Evolutionary conservation across 2,329 filamentous ascomycete species (phyloP).

Genomic region (Fusarium staphyleae): DNA sequence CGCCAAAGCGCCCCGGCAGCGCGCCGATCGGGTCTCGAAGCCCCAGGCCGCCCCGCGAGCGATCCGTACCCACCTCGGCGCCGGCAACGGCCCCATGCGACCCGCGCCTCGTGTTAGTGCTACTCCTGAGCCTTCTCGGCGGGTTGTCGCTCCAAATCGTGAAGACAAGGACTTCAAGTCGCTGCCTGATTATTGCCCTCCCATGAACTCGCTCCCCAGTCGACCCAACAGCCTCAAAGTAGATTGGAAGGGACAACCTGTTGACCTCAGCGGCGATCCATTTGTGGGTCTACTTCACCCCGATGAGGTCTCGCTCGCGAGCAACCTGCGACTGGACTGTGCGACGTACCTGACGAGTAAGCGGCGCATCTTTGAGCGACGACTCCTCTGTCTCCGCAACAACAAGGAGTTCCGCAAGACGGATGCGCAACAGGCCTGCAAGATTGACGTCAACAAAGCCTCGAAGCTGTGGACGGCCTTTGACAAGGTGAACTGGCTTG

Average conservation of each 20-base stretch:
- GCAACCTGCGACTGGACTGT: conserved; percentile 81
- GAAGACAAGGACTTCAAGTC: conserved; percentile 83
- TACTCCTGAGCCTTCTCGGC: conserved; percentile 59
- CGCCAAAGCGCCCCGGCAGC: conserved; percentile 43
- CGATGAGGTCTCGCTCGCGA: conserved; percentile 78
- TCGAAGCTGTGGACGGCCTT: conserved; percentile 92
- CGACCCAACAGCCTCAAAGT: conserved; percentile 78
- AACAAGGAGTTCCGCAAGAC: conserved; percentile 93
- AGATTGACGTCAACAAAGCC: conserved; percentile 98
- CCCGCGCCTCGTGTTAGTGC: conserved; percentile 49
- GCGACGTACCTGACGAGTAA: conserved; percentile 93
- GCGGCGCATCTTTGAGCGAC: conserved; percentile 84
- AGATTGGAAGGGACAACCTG: conserved; percentile 83
- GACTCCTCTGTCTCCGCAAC: conserved; percentile 70
- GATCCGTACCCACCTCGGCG: conserved; percentile 43
- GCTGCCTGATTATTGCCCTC: conserved; percentile 76
- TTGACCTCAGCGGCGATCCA: conserved; percentile 78
- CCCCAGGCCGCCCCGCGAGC: conserved; percentile 46
- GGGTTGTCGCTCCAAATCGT: conserved; percentile 69
- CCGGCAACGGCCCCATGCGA: conserved; percentile 40
- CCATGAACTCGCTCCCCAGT: conserved; percentile 67
- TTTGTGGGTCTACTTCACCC: conserved; percentile 75
- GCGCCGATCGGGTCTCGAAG: conserved; percentile 48
- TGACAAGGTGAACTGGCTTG: conserved; percentile 85
- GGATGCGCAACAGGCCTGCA: conserved; percentile 94